phyloP scores from a whole-genome alignment of 2,329 filamentous ascomycete genomes.

The Teratosphaeria gauchensis region DNA sequence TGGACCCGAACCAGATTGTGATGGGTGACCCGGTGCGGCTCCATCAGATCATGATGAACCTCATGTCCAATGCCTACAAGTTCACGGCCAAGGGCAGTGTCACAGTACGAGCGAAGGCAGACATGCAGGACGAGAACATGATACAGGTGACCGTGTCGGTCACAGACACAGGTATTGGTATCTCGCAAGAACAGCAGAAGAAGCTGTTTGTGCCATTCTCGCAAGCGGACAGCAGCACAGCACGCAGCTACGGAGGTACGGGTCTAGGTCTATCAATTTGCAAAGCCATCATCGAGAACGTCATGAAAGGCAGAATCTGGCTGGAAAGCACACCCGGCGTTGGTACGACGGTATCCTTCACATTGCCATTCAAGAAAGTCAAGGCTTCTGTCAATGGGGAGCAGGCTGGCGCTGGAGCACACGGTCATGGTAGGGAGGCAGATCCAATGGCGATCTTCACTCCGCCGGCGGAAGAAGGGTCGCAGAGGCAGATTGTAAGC shows the following conservation, averaged over 20 bases:
- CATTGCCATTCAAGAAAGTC: constrained; percentile 76
- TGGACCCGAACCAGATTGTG: constrained; percentile 45
- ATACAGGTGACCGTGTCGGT: constrained; percentile 78
- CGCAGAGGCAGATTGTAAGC: constrained; percentile 41
- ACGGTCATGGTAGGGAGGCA: constrained; percentile 27
- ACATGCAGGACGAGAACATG: constrained; percentile 58
- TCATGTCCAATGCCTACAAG: constrained; percentile 88
- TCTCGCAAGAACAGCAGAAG: constrained; percentile 68
- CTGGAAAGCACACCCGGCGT: constrained; percentile 65
- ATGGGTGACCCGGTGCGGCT: constrained; percentile 43
- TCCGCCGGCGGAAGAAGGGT: constrained; percentile 36
- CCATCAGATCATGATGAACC: constrained; percentile 56
- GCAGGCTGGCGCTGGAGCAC: constrained; percentile 8
- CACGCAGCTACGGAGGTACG: constrained; percentile 83
- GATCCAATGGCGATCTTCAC: constrained; percentile 50
- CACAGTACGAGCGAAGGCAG: constrained; percentile 67
- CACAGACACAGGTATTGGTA: constrained; percentile 83
- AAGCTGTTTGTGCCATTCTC: constrained; percentile 89
- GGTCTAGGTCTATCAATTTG: constrained; percentile 87
- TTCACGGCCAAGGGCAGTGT: constrained; percentile 83
- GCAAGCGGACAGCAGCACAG: constrained; percentile 83
- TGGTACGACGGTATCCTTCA: constrained; percentile 68
- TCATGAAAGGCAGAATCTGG: constrained; percentile 78
- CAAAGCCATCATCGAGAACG: constrained; percentile 85
- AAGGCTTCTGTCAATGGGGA: constrained; percentile 37